Base-by-base conservation (phyloP, 768 basidiomycete genomes). In the Dentipellis sp. region DNA sequence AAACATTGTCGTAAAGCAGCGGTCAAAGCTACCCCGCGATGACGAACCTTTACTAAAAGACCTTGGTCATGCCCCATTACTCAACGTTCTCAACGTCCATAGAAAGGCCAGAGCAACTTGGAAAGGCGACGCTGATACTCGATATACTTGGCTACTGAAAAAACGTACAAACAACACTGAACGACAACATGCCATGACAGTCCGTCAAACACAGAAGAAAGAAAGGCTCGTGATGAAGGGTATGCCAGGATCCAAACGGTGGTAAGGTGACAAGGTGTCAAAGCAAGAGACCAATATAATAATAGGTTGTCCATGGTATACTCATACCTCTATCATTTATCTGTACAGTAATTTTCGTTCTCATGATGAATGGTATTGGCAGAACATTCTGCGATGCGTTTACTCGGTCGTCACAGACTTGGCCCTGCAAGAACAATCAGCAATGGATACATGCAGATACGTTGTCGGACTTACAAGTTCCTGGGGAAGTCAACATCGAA, bases 401-500 rank as follows among this genome's bases (percentile, higher is more conserved):
- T 66, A 69, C 65, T 69, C 68, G 21, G 65, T 66, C 48, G 68
- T 69, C 58, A 69, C 68, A 16, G 68, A 68, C 64, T 69, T 69
- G 52, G 68, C 68, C 65, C 68, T 69, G 52, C 4, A 38, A 57
- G 14, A 48, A 14, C 12, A 11, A 9, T 23, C 39, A 56, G 23
- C 29, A 36, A 17, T 12, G 7, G 19, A 56, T 56, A 46, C 10
- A 40, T 23, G 14, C 35, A 42, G 1, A 22, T 51, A 35, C 19
- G 16, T 50, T 34, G 46, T 7, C 19, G 17, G 7, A 79, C 89
- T 65, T 67, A 91, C 86, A 97, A 75, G 77, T 97, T 97, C 67
- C 95, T 79, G 45, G 95, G 95, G 86, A 97, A 97, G 70, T 99
- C 95, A 63, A 98, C 95, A 68, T 98, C 95, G 62, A 91, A 94